These are phyloP conservation scores for Rutstroemia sp. DNA, from an alignment of 2,329 filamentous ascomycete genomes.

Conservation along the genomic window DNA sequence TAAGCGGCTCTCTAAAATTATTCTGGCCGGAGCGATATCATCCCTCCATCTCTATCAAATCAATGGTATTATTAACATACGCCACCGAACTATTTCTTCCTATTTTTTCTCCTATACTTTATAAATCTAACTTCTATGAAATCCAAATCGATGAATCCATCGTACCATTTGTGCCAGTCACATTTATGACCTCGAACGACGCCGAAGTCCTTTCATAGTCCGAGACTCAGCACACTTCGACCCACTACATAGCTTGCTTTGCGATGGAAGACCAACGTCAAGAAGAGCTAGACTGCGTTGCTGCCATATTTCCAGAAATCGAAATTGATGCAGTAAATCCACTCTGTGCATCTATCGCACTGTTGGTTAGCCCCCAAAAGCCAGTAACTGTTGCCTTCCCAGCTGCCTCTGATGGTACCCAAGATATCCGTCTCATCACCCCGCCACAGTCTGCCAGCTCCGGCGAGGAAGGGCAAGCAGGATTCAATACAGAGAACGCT, in stretches of 20 bases:
- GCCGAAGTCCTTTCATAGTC: slow-evolving; percentile 21
- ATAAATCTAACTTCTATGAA: not conserved
- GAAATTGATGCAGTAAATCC: slow-evolving; percentile 35
- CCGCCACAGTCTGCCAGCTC: slow-evolving; percentile 21
- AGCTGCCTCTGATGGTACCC: slow-evolving; percentile 33
- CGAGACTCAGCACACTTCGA: slow-evolving; percentile 18
- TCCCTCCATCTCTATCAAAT: not conserved
- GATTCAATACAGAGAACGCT: slow-evolving; percentile 4
- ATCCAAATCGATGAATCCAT: not conserved
- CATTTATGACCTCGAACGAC: slow-evolving; percentile 8
- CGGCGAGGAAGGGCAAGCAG: slow-evolving; percentile 8
- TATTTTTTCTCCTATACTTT: no score
- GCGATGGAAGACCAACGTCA: slow-evolving; percentile 57
- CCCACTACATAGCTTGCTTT: slow-evolving; percentile 29
- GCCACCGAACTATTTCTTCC: no score
- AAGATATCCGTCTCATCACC: slow-evolving; percentile 21
- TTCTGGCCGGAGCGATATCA: not conserved
- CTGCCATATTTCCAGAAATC: slow-evolving; percentile 62
- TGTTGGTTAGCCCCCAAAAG: slow-evolving; percentile 48
- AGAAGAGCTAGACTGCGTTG: slow-evolving; percentile 52
- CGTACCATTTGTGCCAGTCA: not conserved
- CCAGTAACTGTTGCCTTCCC: slow-evolving; percentile 52
- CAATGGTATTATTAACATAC: no score
- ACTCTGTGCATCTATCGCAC: slow-evolving; percentile 43
- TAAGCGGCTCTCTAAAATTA: slow-evolving; percentile 23